These are phyloP conservation scores for Tilletia walkeri DNA, from an alignment of 1,284 basidiomycete genomes.

Conservation along the genomic window DNA sequence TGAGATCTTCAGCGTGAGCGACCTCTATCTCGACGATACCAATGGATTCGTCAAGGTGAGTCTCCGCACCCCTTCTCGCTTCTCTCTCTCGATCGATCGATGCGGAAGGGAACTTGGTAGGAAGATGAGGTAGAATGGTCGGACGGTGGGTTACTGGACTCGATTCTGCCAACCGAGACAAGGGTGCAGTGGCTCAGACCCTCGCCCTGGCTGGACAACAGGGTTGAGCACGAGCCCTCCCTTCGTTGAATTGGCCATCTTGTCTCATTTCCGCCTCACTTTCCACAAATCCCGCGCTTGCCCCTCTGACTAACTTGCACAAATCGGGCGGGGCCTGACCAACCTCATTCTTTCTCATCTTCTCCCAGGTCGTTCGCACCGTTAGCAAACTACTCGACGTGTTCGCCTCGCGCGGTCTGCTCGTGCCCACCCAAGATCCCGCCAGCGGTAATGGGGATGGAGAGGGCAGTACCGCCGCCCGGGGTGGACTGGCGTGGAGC, in stretches of 20 bases:
- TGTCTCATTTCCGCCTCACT: too few species aligned
- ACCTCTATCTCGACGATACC: slow-evolving; percentile 78
- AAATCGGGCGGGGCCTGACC: too few species aligned
- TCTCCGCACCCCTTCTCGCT: slow-evolving; percentile 9
- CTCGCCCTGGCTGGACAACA: too few species aligned
- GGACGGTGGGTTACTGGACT: too few species aligned
- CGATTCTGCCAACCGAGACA: too few species aligned
- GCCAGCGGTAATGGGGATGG: slow-evolving; percentile 13
- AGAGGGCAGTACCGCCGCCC: slow-evolving; percentile 41
- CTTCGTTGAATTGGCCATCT: too few species aligned
- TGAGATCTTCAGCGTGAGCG: slow-evolving; percentile 66
- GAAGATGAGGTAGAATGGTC: too few species aligned
- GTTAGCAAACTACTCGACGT: slow-evolving; percentile 81
- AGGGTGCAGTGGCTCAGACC: too few species aligned
- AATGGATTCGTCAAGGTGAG: slow-evolving; percentile 91
- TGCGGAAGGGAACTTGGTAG: too few species aligned
- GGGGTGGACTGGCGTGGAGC: slow-evolving; percentile 66
- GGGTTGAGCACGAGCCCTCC: too few species aligned
- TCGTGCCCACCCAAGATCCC: slow-evolving; percentile 34
- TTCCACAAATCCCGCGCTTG: too few species aligned
- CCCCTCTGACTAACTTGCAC: too few species aligned
- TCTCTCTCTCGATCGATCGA: not conserved
- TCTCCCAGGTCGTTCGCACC: slow-evolving; percentile 77
- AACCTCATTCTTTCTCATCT: not conserved
- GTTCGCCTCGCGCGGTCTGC: slow-evolving; percentile 71